These are phyloP conservation scores for Trametes versicolor DNA, from an alignment of 1,284 basidiomycete species.

Conservation along the genomic window DNA sequence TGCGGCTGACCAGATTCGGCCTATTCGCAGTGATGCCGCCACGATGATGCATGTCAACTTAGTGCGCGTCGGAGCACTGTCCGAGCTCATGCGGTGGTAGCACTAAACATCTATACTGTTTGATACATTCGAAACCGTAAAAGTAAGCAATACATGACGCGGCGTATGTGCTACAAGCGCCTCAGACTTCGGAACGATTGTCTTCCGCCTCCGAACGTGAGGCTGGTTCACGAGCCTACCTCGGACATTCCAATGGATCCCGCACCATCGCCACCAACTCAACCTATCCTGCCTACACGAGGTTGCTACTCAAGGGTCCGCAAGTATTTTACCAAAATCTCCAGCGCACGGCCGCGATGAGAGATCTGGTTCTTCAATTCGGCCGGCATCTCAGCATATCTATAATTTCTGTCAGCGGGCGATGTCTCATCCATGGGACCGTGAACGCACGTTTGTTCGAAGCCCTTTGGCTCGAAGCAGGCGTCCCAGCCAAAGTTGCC, in stretches of 20 bases:
- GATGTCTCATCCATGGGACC: not conserved
- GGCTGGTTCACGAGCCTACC: too few relatives aligned
- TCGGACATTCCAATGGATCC: too few relatives aligned
- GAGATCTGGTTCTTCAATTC: constrained; percentile 91
- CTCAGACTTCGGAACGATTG: not conserved
- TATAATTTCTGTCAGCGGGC: constrained; percentile 42
- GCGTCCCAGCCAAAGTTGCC: constrained; percentile 92
- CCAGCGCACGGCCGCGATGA: constrained; percentile 90
- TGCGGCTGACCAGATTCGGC: constrained; percentile 21
- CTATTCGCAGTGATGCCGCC: constrained; percentile 1
- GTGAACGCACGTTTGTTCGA: constrained; percentile 76
- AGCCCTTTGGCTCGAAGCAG: constrained; percentile 84
- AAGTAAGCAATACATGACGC: not conserved
- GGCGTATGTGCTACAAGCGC: constrained; percentile 1
- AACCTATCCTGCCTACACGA: not conserved
- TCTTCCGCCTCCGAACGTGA: too few relatives aligned
- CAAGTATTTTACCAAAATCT: constrained; percentile 81
- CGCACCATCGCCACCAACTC: not conserved
- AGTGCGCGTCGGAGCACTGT: not conserved
- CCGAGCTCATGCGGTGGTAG: not conserved
- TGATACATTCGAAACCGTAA: not conserved
- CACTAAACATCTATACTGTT: not conserved
- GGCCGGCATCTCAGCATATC: constrained; percentile 94
- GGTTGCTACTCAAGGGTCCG: constrained; percentile 33
- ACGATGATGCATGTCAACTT: not conserved